Evolutionary conservation across 495 filamentous ascomycete genomes (phyloP), one percentile per base, ranked within the genome.

Genomic region (Penicillium cosmopolitanum): DNA sequence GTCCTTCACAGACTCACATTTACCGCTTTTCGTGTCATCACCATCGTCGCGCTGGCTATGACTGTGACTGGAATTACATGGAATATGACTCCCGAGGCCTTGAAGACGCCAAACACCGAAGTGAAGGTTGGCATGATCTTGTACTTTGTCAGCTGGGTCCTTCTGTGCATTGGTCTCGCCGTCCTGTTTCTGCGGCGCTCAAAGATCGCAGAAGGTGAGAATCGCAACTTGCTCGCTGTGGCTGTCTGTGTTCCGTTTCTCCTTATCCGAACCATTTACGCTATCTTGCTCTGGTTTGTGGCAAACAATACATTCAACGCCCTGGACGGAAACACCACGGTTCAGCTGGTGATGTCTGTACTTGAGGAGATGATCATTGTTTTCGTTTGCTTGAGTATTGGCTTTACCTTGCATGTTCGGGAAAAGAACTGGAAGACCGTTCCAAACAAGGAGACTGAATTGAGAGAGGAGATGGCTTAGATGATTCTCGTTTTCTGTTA

Each of bases 251-350:
- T 70, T 2, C 74, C 74, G 2, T 69, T 81, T 53, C 62, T 81
- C 34, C 60, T 78, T 13, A 64, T 80, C 19, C 71, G 78, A n/a
- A 44, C 79, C 1, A 51, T 79, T 44, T 81, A 81, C 58, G 61
- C 66, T 5, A 19, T 64, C 5, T 38, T 78, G 25, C 52, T 60
- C 33, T 73, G 65, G 58, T 80, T 77, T 66, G 43, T 64, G 21
- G 36, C 66, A 28, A 63, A 65, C 48, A 52, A 53, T 5, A 55
- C 52, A 7, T 80, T 79, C 68, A 73, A 66, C 51, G 36, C 71
- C 6, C 25, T 78, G 4, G 56, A 51, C 25, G 76, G 76, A 4
- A 75, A 67, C 21, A 48, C 59, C 15, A 79, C 74, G 0, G 61
- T 74, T 9, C 42, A 68, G 35, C 60, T 80, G 23, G 70, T 76